Evolutionary conservation across 331 rosid genomes (phyloP), one percentile per base, ranked within the genome.

Genomic region (Quercus phellos): DNA sequence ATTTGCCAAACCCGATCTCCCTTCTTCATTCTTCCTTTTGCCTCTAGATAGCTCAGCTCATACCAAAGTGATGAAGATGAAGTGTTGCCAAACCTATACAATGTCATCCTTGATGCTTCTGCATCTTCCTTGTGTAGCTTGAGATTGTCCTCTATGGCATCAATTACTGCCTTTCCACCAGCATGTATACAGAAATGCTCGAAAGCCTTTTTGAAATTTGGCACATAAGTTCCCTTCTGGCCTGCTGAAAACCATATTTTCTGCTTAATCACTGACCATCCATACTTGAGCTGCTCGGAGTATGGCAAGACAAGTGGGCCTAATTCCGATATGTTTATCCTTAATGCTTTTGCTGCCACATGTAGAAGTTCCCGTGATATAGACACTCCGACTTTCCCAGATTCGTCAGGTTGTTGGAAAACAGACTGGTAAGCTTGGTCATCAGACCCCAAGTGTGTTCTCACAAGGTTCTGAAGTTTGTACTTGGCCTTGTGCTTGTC

Each of bases 31-130:
- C 80, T 88, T 73, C 98, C 97, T 75, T 91, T 91, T 59, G 98
- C 90, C 85, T 91, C 93, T 61, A 90, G 85, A 76, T 93, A 90
- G 82, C 90, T 55, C 38, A 93, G 85, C 35, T 89, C 92, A 56
- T 93, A 91, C 98, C 97, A 91, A 27, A 88, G 4, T 58, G 97
- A 93, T 78, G 97, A 90, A 68, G 95, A 91, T 32, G 95, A 93
- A 29, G 97, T 93, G 68, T 91, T 91, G 2, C 98, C 98, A 80
- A 91, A 91, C 80, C 92, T 87, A 71, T 88, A 86, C 5, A 91
- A 63, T 53, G 97, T 75, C 98, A 93, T 91, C 75, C 84, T 90
- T 66, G 97, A 93, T 18, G 96, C 90, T 63, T 93, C 95, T 18
- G 81, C 84, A 18, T 93, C 91, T 77, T 85, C 88, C 70, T 87